Conservation (phyloP, 2,329 filamentous ascomycete genomes). For the Trichoderma sp. region DNA sequence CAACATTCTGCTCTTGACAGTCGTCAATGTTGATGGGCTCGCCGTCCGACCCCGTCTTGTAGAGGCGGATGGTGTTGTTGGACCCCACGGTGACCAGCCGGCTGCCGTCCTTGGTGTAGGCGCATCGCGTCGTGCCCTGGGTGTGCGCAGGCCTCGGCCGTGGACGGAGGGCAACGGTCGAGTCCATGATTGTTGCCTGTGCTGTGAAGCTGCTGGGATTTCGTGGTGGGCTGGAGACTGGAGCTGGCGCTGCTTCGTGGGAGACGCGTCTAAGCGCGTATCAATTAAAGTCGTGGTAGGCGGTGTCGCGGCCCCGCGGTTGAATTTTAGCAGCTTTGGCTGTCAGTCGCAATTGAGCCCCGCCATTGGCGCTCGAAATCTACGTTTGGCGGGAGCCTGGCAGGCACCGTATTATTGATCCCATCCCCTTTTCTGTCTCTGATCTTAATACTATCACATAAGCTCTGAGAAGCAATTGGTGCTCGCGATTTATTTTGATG, state of each 20-base stretch:
- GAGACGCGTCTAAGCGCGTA: constrained; percentile 48
- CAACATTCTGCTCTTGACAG: constrained; percentile 80
- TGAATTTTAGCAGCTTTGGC: neutral
- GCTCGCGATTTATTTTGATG: neutral
- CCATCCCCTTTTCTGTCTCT: neutral
- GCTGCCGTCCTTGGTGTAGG: constrained; percentile 85
- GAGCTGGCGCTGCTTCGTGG: neutral
- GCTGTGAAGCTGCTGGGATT: neutral
- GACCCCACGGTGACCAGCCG: constrained; percentile 88
- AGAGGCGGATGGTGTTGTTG: constrained; percentile 91
- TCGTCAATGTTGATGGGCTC: constrained; percentile 93
- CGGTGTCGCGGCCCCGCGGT: constrained; percentile 34
- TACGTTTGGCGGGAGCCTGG: constrained; percentile 4
- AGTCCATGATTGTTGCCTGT: constrained; percentile 36
- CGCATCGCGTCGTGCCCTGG: constrained; percentile 80
- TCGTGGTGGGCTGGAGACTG: neutral
- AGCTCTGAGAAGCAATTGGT: neutral
- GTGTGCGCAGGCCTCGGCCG: constrained; percentile 74
- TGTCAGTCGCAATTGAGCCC: neutral
- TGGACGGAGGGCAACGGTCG: constrained; percentile 46
- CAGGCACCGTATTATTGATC: neutral
- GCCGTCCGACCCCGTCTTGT: constrained; percentile 86
- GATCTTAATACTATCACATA: neutral
- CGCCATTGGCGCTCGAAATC: constrained; percentile 10
- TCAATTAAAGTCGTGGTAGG: constrained; percentile 39